A percentile compares a stretch with the other conserved stretches of the same genome.
Evolutionary conservation across 2,329 filamentous ascomycete species (phyloP).

Genomic region (Ophiostoma perfectum): DNA sequence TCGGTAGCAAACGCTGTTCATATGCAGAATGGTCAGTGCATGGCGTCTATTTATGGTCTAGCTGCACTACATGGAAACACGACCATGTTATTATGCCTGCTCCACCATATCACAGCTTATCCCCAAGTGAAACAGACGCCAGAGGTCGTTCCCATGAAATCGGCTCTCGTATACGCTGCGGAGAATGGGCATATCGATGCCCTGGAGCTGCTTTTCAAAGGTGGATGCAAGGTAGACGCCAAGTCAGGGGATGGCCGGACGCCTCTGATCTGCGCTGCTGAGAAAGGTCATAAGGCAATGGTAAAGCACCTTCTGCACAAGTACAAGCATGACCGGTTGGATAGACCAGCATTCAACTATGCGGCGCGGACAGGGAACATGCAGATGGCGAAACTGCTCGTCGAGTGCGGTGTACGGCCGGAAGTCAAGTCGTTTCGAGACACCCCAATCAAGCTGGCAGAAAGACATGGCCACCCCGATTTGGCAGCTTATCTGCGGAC

Average conservation of each 20-base stretch:
- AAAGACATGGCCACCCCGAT: neutral
- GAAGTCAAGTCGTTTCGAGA: neutral
- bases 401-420: neutral
- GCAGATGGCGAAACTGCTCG: neutral
- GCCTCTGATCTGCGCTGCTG: neutral
- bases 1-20: no score
- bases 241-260: neutral
- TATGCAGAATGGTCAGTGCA: no score
- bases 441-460: neutral
- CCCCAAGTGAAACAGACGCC: neutral
- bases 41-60: no score
- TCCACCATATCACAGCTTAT: no score
- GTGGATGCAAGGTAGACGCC: neutral
- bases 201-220: neutral
- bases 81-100: no score
- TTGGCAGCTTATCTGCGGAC: neutral
- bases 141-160: neutral
- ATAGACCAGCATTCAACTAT: neutral
- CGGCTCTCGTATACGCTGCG: neutral
- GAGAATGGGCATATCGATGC: neutral
- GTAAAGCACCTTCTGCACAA: neutral
- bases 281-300: neutral
- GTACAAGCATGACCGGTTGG: neutral
- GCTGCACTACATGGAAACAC: no score
- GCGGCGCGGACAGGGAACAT: neutral